Evolutionary conservation across 345 rosid genomes (phyloP), one percentile per base, ranked within the genome.

Genomic region (Excoecaria cochinchinensis): DNA sequence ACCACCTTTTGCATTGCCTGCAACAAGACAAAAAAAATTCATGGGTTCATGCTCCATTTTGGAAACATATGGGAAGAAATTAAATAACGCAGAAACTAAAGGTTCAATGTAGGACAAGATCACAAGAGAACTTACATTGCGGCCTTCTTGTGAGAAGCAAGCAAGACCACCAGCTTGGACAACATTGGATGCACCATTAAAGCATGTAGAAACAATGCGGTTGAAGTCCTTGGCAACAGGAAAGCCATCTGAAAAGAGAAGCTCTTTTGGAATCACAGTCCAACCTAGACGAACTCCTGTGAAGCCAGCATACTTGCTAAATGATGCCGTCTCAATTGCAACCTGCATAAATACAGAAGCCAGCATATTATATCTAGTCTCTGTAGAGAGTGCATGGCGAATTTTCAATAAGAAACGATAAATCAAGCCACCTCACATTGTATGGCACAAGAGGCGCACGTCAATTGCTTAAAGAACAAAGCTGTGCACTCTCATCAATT

Each of bases 221-320:
- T 90, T 91, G 89, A 95, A 93, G 85, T 95, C 98, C 75, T 79
- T 90, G 50, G 93, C 96, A 67, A 95, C 92, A 42, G 99, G 96
- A 74, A 84, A 91, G 72, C 99, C 99, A 71, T 93, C 93, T 22
- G 97, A 87, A 82, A 88, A 95, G 22, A 86, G 83, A 50, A 95
- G 95, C 82, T 95, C 73, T 59, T 95, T 91, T 12, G 99, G 97
- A 67, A 95, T 76, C 68, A 89, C 98, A 36, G 98, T 95, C 98
- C 99, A 93, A 57, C 97, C 99, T 11, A 95, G 90, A 66, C 99
- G 89, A 74, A 95, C 95, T 56, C 99, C 99, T 8, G 98, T 93
- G 76, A 95, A 95, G 66, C 99, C 99, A 57, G 98, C 99, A 80
- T 89, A 91, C 85, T 95, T 95, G 74, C 97, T 90, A 76, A 93